A percentile compares a stretch with the other conserved stretches of the same genome.
These are phyloP conservation scores for Pseudogymnoascus sp. DNA, from an alignment of 2,329 filamentous ascomycete species.

Conservation along the genomic window DNA sequence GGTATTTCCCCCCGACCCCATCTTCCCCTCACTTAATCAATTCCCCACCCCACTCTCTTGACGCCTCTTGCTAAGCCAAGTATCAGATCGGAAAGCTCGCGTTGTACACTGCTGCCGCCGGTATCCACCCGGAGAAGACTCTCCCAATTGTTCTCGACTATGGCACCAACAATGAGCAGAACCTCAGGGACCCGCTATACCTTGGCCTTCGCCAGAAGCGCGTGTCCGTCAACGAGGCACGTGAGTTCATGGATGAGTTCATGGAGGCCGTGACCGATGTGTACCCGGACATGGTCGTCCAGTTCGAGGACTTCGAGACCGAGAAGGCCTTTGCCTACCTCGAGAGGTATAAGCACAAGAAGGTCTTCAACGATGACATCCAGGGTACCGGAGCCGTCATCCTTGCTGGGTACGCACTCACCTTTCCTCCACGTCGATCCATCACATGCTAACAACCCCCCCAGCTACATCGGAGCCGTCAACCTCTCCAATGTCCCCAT, in stretches of 20 bases:
- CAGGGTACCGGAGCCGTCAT: slow-evolving; percentile 96
- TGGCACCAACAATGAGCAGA: slow-evolving; percentile 59
- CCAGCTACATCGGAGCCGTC: slow-evolving; percentile 60
- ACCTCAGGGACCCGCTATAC: slow-evolving; percentile 69
- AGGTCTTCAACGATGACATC: slow-evolving; percentile 98
- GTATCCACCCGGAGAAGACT: slow-evolving; percentile 83
- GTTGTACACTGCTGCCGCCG: slow-evolving; percentile 90
- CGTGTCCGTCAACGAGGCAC: slow-evolving; percentile 68
- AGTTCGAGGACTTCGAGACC: slow-evolving; percentile 98
- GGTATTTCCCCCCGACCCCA: slow-evolving; percentile 42
- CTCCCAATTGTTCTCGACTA: slow-evolving; percentile 62
- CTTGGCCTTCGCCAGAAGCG: slow-evolving; percentile 83
- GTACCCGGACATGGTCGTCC: slow-evolving; percentile 62
- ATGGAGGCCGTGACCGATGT: slow-evolving; percentile 83
- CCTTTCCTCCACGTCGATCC: background rate
- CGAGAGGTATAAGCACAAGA: slow-evolving; percentile 84
- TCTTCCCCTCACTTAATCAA: background rate
- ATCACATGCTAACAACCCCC: slow-evolving; percentile 46
- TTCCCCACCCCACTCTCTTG: background rate
- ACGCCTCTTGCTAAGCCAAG: background rate
- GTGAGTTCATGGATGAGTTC: slow-evolving; percentile 93
- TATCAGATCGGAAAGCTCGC: slow-evolving; percentile 78
- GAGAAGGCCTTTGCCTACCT: slow-evolving; percentile 85
- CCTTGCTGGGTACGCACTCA: slow-evolving; percentile 60
- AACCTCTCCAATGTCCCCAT: slow-evolving; percentile 79